Conservation (phyloP, 352 stramenopile genomes). For the Phytophthora kernoviae region DNA sequence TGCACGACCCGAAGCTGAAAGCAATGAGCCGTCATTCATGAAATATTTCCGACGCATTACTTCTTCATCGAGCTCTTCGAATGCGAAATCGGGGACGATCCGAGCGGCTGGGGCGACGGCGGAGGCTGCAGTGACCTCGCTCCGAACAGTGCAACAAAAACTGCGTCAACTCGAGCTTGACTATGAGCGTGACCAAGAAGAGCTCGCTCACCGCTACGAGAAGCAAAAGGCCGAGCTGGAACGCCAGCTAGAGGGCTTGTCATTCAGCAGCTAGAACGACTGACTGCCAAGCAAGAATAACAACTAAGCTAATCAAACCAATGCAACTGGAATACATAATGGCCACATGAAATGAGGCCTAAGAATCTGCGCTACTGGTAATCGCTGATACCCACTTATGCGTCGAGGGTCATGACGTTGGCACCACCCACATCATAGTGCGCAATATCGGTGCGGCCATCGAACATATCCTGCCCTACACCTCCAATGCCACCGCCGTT, state of each 20-base stretch:
- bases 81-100: conserved; percentile 23
- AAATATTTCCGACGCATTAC: conserved; percentile 76
- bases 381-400: conserved; percentile 22
- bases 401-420: conserved; percentile 86
- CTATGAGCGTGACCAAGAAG: conserved; percentile 49
- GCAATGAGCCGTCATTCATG: conserved; percentile 79
- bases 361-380: not conserved
- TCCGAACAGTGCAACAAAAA: conserved; percentile 45
- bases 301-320: conserved; percentile 8
- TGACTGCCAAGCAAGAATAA: conserved; percentile 7
- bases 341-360: conserved; percentile 13
- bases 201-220: conserved; percentile 45
- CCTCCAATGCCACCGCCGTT: conserved; percentile 18
- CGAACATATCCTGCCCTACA: conserved; percentile 52
- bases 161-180: conserved; percentile 60
- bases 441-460: conserved; percentile 67
- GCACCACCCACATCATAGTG: conserved; percentile 83
- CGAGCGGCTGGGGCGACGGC: conserved; percentile 28
- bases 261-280: conserved; percentile 14
- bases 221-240: conserved; percentile 58
- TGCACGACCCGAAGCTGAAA: conserved; percentile 17
- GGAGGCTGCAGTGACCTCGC: conserved; percentile 17
- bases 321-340: not conserved
- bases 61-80: conserved; percentile 10
- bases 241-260: conserved; percentile 47